These are phyloP conservation scores for Xerocomus spinulosus DNA, from an alignment of 768 basidiomycete genomes.

Conservation along the genomic window DNA sequence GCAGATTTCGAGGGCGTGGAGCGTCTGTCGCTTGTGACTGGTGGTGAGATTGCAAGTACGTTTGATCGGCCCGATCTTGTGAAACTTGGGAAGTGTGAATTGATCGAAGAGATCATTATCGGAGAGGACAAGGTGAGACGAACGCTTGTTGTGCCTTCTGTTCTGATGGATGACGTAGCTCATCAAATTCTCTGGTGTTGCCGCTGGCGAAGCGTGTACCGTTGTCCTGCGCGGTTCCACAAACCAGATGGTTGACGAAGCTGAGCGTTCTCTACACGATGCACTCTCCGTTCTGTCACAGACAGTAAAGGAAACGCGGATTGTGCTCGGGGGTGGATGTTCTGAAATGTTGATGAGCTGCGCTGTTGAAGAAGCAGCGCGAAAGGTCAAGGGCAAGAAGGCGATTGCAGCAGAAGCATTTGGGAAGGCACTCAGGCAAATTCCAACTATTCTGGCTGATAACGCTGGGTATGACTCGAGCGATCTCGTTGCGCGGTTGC, in stretches of 20 bases:
- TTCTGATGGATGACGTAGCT: slow-evolving; percentile 49
- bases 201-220: slow-evolving; percentile 95
- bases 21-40: slow-evolving; percentile 90
- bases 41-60: slow-evolving; percentile 94
- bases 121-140: slow-evolving; percentile 90
- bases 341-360: slow-evolving; percentile 98
- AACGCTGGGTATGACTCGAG: slow-evolving; percentile 98
- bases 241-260: slow-evolving; percentile 98
- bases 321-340: slow-evolving; percentile 94
- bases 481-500: slow-evolving; percentile 82
- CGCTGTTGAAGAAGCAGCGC: slow-evolving; percentile 84
- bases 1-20: slow-evolving; percentile 99
- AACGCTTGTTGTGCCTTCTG: background rate
- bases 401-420: slow-evolving; percentile 95
- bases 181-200: slow-evolving; percentile 99
- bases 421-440: slow-evolving; percentile 81
- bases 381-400: slow-evolving; percentile 88
- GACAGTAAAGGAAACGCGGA: slow-evolving; percentile 94
- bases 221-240: slow-evolving; percentile 97
- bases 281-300: slow-evolving; percentile 96
- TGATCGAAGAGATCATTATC: slow-evolving; percentile 99
- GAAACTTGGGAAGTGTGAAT: slow-evolving; percentile 86
- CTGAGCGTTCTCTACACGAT: slow-evolving; percentile 95
- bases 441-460: slow-evolving; percentile 94
- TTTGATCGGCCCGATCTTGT: slow-evolving; percentile 92